Conservation (phyloP, 768 basidiomycete genomes). For the Hirschioporus abietinus region DNA sequence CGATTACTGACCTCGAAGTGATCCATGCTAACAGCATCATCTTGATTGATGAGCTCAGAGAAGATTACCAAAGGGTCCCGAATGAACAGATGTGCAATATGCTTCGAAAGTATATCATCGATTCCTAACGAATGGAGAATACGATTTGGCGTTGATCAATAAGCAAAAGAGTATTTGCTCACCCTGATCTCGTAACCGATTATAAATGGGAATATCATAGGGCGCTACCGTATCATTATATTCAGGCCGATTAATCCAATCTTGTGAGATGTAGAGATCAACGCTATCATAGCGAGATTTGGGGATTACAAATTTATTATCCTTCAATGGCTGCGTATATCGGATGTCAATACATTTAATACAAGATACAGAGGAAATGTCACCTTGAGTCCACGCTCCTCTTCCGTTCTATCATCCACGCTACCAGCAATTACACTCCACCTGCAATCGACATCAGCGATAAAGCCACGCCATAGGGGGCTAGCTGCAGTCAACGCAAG, state of each 20-base stretch:
- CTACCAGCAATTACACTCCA: conserved; percentile 99
- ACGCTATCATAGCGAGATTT: conserved; percentile 98
- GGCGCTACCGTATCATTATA: conserved; percentile 89
- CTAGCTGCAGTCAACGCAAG: conserved; percentile 92
- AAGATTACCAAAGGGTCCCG: conserved; percentile 96
- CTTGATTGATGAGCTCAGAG: conserved; percentile 89
- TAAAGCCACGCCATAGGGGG: conserved; percentile 89
- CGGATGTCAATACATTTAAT: conserved; percentile 7
- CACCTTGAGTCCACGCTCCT: conserved; percentile 88
- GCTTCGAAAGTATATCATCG: conserved; percentile 82
- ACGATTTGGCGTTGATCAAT: too few relatives aligned
- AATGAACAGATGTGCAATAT: conserved; percentile 94
- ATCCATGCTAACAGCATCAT: conserved; percentile 81
- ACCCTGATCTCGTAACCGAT: conserved; percentile 77
- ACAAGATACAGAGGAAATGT: conserved; percentile 11
- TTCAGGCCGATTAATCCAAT: conserved; percentile 83
- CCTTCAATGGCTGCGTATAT: conserved; percentile 59
- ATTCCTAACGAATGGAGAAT: conserved; percentile 47
- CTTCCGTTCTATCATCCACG: conserved; percentile 94
- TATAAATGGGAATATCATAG: conserved; percentile 67
- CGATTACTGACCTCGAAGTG: conserved; percentile 78
- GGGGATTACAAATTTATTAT: conserved; percentile 74
- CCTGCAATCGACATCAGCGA: conserved; percentile 95
- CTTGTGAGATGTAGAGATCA: conserved; percentile 84
- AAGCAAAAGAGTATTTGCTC: conserved; percentile 16